Evolutionary conservation across 2,329 filamentous ascomycete genomes (phyloP).

Genomic region (Parafenestella ontariensis): DNA sequence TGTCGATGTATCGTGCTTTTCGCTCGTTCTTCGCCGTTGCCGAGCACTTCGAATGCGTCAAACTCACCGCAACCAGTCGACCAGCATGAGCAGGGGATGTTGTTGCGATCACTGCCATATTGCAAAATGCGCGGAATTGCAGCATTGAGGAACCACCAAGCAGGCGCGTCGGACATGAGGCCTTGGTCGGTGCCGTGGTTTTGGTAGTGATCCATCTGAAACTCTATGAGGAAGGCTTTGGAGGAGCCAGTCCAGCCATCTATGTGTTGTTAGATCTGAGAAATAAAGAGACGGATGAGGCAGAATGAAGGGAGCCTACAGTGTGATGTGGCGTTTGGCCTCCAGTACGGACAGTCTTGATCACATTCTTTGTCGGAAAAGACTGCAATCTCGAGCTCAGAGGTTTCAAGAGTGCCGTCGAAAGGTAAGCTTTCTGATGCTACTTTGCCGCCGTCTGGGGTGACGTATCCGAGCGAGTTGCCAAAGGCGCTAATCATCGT

Average conservation of each 20-base stretch:
- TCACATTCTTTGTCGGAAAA: conserved; percentile 54
- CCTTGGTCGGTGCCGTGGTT: conserved; percentile 42
- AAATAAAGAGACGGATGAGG: background rate
- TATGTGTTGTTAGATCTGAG: conserved; percentile 36
- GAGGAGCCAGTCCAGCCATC: conserved; percentile 74
- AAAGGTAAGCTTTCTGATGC: conserved; percentile 59
- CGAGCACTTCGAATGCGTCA: conserved; percentile 76
- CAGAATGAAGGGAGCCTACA: conserved; percentile 47
- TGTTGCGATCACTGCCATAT: conserved; percentile 61
- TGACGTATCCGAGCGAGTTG: conserved; percentile 64
- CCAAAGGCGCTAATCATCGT: conserved; percentile 55
- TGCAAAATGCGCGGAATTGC: conserved; percentile 74
- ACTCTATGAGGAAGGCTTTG: conserved; percentile 77
- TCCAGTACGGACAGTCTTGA: conserved; percentile 56
- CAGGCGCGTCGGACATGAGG: conserved; percentile 70
- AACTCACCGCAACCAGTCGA: conserved; percentile 73
- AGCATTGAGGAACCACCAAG: conserved; percentile 78
- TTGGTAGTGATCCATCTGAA: conserved; percentile 65
- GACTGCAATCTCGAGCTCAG: conserved; percentile 44
- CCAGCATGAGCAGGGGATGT: conserved; percentile 73
- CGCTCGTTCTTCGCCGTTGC: conserved; percentile 67
- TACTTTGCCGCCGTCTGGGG: conserved; percentile 55
- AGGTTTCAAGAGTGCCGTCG: conserved; percentile 51
- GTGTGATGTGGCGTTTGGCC: conserved; percentile 59
- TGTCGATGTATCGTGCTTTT: conserved; percentile 72